Evolutionary conservation across 1,284 basidiomycete species (phyloP).

Genomic region (Cronartium quercuum): DNA sequence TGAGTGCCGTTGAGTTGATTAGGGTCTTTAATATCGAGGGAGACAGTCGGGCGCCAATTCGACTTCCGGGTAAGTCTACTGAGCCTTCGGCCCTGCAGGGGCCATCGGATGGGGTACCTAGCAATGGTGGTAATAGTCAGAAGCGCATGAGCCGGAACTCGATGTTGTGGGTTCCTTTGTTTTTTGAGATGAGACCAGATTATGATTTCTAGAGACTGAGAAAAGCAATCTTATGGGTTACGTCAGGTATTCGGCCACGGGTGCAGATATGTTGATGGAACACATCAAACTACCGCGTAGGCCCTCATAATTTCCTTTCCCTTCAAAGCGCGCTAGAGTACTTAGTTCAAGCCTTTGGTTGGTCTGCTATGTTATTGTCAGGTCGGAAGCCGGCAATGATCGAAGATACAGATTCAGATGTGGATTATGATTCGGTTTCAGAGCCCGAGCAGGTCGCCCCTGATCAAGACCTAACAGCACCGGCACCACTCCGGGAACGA

Average conservation of each 20-base stretch:
- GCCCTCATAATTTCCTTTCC: background rate
- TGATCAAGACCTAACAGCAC: slow-evolving; percentile 1
- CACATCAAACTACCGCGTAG: slow-evolving; percentile 23
- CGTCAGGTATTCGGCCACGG: slow-evolving; percentile 19
- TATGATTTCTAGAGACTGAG: background rate
- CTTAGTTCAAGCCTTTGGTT: background rate
- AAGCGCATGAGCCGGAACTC: slow-evolving; percentile 34
- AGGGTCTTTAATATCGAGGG: slow-evolving; percentile 36
- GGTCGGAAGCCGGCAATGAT: background rate
- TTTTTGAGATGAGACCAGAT: background rate
- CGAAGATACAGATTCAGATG: slow-evolving; percentile 31
- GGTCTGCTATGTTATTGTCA: background rate
- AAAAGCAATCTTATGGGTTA: background rate
- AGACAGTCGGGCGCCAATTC: slow-evolving; percentile 23
- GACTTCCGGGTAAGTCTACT: background rate
- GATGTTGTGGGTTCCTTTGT: slow-evolving; percentile 1
- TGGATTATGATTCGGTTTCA: slow-evolving; percentile 32
- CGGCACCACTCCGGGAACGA: background rate
- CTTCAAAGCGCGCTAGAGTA: background rate
- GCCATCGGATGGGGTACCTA: background rate
- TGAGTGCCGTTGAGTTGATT: background rate
- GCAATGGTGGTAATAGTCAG: background rate
- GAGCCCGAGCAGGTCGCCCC: no score
- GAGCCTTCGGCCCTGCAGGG: background rate
- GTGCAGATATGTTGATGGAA: slow-evolving; percentile 35